Percentiles rank a stretch among this genome's conserved stretches.
Evolutionary conservation across 2,329 filamentous ascomycete species (phyloP).

Genomic region (Bipolaris cookei): DNA sequence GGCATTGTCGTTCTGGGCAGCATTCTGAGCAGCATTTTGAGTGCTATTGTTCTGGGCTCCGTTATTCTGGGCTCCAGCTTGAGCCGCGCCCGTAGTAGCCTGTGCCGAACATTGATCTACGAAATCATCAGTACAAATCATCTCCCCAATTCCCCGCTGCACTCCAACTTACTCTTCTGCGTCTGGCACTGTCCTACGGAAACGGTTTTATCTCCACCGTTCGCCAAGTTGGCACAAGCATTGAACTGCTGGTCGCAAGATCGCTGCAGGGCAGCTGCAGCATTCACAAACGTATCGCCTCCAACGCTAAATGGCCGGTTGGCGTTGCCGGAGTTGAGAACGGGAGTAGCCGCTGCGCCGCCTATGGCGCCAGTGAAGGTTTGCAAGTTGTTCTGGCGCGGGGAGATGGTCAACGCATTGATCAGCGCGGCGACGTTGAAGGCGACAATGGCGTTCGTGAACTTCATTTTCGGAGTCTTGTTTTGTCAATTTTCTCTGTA

Average conservation of each 20-base stretch:
- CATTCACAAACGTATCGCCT: constrained; percentile 58
- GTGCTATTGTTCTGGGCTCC: neutral
- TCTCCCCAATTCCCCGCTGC: neutral
- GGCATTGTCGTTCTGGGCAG: neutral
- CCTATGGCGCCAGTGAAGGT: constrained; percentile 57
- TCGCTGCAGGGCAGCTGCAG: constrained; percentile 63
- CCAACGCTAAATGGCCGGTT: constrained; percentile 50
- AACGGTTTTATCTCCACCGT: constrained; percentile 55
- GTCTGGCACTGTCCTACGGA: constrained; percentile 60
- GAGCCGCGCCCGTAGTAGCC: neutral
- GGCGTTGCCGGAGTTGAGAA: constrained; percentile 57
- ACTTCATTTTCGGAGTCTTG: constrained; percentile 32
- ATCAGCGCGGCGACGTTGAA: constrained; percentile 26
- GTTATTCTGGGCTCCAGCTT: neutral
- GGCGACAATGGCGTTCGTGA: constrained; percentile 22
- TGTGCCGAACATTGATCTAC: constrained; percentile 8
- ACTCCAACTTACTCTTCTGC: constrained; percentile 54
- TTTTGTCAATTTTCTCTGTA: neutral
- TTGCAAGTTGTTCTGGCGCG: constrained; percentile 40
- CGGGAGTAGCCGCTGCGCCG: constrained; percentile 61
- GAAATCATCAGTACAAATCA: neutral
- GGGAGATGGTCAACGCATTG: constrained; percentile 28
- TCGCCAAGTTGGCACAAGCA: constrained; percentile 63
- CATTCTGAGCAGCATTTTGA: no score
- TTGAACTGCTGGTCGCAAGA: constrained; percentile 70